A percentile compares a stretch with the other conserved stretches of the same genome.
Evolutionary conservation across 345 rosid species (phyloP).

Genomic region (Leavenworthia alabamica): DNA sequence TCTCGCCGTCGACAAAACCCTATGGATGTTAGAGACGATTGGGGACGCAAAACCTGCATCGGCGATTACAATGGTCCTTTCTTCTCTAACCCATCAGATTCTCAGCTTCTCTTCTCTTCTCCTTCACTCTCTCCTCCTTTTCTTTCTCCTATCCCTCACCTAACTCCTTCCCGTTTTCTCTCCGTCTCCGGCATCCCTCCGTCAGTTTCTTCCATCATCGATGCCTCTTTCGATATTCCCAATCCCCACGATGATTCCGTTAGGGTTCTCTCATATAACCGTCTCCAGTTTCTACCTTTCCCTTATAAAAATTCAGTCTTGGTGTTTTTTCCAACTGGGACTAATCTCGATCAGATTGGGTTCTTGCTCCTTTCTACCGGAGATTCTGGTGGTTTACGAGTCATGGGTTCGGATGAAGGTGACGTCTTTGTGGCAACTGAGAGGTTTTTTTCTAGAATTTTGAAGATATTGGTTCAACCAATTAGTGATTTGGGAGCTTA

Average conservation of each 20-base stretch:
- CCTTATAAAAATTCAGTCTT: constrained; percentile 23
- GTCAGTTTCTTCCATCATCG: constrained; percentile 34
- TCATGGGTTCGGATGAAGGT: constrained; percentile 27
- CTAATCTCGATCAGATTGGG: constrained; percentile 59
- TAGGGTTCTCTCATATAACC: constrained; percentile 35
- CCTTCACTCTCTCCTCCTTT: constrained; percentile 38
- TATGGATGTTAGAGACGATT: constrained; percentile 15
- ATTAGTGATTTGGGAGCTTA: constrained; percentile 16
- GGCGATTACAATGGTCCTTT: constrained; percentile 17
- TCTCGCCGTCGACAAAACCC: constrained; percentile 4
- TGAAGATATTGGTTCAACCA: constrained; percentile 46
- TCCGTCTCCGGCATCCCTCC: constrained; percentile 36
- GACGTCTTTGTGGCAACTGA: constrained; percentile 34
- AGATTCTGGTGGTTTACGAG: constrained; percentile 26
- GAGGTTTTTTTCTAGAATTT: constrained; percentile 32
- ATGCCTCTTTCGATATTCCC: constrained; percentile 22
- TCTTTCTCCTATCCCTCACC: constrained; percentile 39
- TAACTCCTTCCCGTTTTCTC: constrained; percentile 48
- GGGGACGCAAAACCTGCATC: constrained; percentile 20
- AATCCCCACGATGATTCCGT: constrained; percentile 6
- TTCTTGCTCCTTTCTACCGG: constrained; percentile 37
- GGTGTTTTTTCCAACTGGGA: constrained; percentile 58
- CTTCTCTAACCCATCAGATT: constrained; percentile 34
- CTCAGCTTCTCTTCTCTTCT: constrained; percentile 36
- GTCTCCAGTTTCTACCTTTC: constrained; percentile 48